Base-by-base conservation (phyloP, 305 asterid species). In the Caryopteris hybrid region DNA sequence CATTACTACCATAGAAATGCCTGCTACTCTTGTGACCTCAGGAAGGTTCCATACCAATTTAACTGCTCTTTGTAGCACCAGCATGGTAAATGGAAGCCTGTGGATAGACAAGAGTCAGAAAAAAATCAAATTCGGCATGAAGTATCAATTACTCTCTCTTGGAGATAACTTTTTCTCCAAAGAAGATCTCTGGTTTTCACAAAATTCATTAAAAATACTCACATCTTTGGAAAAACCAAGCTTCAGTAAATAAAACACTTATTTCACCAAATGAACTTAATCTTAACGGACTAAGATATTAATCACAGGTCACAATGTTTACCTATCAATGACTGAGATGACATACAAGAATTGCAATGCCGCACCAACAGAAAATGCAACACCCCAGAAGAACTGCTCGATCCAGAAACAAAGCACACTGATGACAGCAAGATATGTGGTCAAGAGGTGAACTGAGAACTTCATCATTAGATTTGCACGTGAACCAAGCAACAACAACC, bases 81-180 rank as follows among this genome's bases (percentile, higher is more conserved):
- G 85, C 96, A 94, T 91, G 75, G 99, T 91, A 78, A 91, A 94
- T 64, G 98, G 99, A 76, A 94, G 96, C 83, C 99, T 94, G 64
- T 29, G 23, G 39, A 72, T 68, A 61, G 70, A 58, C 17, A 64
- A 74, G 46, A 67, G 73, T 16, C 68, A 52, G 50, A 59, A 42
- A 29, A 61, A 59, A 38, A 41, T 58, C 45, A 59, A 63, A 46
- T 39, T 48, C 21, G n/a, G 50, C 36, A 45, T 20, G 51, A 38
- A 54, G 42, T 20, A 38, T 71, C 29, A 38, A 5, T 36, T 48
- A 8, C 65, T 52, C 34, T 42, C 70, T 41, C 59, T 23, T 5
- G 33, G 33, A 53, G 53, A 60, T 22, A 50, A 14, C 50, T 14
- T 14, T 41, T 25, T 56, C 54, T 55, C 51, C 27, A 39, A 59